phyloP scores from a whole-genome alignment of 2,329 filamentous ascomycete species.

The Alternaria gaisen region DNA sequence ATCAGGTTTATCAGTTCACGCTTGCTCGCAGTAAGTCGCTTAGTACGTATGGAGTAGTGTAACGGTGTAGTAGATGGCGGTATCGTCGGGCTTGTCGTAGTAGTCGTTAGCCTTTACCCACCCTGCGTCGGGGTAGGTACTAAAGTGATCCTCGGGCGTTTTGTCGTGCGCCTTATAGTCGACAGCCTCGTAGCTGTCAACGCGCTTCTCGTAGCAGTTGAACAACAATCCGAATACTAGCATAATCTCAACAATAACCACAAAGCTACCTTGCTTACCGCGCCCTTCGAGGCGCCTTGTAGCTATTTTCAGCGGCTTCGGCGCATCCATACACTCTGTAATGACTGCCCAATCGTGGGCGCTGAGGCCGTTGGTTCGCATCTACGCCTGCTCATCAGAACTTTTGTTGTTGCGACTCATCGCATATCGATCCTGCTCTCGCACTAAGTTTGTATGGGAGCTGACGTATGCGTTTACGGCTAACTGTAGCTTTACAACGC shows the following conservation, averaged over 20 bases:
- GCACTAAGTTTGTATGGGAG: background rate
- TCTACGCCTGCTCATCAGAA: background rate
- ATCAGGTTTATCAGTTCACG: no score
- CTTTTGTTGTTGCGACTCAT: background rate
- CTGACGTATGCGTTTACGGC: background rate
- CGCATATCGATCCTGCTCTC: no score
- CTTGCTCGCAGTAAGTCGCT: background rate
- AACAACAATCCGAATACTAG: background rate
- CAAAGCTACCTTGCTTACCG: no score
- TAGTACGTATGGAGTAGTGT: slow-evolving; percentile 8
- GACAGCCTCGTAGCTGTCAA: background rate
- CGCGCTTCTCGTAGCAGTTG: background rate
- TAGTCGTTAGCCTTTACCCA: slow-evolving; percentile 10
- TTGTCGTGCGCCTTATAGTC: background rate
- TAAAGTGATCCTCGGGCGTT: slow-evolving; percentile 8
- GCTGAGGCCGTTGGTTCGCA: background rate
- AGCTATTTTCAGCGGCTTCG: background rate
- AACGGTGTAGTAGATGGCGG: no score
- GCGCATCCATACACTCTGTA: background rate
- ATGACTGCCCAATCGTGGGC: background rate
- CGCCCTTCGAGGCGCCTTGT: no score
- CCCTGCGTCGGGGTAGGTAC: slow-evolving; percentile 7
- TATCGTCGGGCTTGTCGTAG: slow-evolving; percentile 6
- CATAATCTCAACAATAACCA: slow-evolving; percentile 2
- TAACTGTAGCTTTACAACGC: background rate